Evolutionary conservation across 306 rosid genomes (phyloP).

Genomic region (Lotus japonicus): DNA sequence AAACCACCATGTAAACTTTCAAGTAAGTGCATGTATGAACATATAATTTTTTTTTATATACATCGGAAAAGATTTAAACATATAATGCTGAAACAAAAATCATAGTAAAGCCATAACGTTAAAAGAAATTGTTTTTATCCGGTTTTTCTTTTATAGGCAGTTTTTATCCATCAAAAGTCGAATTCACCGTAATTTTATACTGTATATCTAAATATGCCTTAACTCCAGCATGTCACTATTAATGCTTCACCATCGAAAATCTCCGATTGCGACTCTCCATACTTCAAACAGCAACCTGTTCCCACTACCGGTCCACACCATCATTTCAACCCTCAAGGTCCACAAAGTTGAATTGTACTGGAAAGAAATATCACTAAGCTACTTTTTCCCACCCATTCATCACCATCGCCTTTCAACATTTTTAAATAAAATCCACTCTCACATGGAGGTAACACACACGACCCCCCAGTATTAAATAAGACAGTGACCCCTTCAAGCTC

Average conservation of each 20-base stretch:
- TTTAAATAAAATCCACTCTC: not conserved
- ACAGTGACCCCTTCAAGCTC: conserved; percentile 20
- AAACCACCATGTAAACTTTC: no score
- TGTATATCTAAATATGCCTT: no score
- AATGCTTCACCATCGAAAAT: conserved; percentile 17
- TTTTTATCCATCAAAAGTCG: no score
- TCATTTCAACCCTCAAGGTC: conserved; percentile 32
- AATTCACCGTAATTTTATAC: no score
- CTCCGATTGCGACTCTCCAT: conserved; percentile 24
- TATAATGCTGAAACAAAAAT: no score
- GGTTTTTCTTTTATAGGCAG: no score
- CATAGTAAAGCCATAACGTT: no score
- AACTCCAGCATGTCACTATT: not conserved
- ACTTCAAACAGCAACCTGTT: conserved; percentile 6
- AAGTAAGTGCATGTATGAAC: no score
- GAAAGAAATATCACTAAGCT: conserved; percentile 17
- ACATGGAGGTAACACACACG: conserved; percentile 15
- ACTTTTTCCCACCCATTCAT: conserved; percentile 5
- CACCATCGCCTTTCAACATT: conserved; percentile 2
- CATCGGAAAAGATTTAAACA: no score
- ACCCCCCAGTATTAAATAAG: conserved; percentile 2
- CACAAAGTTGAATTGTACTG: conserved; percentile 15
- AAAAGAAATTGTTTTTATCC: no score
- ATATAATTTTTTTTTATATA: no score
- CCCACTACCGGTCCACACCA: not conserved